Evolutionary conservation across 2,329 filamentous ascomycete genomes (phyloP).

Genomic region (Colletotrichum theobromicola): DNA sequence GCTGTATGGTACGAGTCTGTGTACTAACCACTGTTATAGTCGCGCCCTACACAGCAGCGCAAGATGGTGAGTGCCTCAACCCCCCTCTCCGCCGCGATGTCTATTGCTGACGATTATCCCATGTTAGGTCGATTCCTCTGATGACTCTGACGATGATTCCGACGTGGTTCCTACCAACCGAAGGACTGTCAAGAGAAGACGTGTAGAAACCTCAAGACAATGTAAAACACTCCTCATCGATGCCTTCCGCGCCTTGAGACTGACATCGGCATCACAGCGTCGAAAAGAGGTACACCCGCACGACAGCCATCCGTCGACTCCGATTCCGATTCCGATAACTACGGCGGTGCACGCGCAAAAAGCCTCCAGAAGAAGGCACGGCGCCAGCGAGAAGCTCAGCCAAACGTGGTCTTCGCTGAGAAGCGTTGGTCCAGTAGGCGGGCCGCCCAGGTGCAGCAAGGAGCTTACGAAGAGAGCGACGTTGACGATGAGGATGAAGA

Average conservation of each 20-base stretch:
- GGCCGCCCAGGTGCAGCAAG: constrained; percentile 72
- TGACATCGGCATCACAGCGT: constrained; percentile 46
- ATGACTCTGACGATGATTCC: constrained; percentile 77
- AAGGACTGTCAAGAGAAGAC: constrained; percentile 72
- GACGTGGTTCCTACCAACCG: constrained; percentile 64
- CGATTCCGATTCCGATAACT: constrained; percentile 76
- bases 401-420: constrained; percentile 72
- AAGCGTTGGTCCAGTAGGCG: constrained; percentile 91
- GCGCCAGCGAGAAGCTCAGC: constrained; percentile 71
- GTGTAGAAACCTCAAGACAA: constrained; percentile 67
- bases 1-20: constrained; percentile 8
- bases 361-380: constrained; percentile 78
- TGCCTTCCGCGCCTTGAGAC: neutral
- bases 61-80: constrained; percentile 53
- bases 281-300: constrained; percentile 63
- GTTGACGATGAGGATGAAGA: constrained; percentile 69
- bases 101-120: constrained; percentile 24
- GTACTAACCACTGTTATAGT: constrained; percentile 38
- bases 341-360: constrained; percentile 77
- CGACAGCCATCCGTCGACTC: constrained; percentile 56
- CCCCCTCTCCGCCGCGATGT: neutral
- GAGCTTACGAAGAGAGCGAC: constrained; percentile 71
- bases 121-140: constrained; percentile 50
- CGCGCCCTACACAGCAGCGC: constrained; percentile 62
- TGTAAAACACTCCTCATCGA: constrained; percentile 50